A percentile compares a stretch with the other conserved stretches of the same genome.
Evolutionary conservation across 306 rosid genomes (phyloP).

Genomic region (Cicer cuneatum): DNA sequence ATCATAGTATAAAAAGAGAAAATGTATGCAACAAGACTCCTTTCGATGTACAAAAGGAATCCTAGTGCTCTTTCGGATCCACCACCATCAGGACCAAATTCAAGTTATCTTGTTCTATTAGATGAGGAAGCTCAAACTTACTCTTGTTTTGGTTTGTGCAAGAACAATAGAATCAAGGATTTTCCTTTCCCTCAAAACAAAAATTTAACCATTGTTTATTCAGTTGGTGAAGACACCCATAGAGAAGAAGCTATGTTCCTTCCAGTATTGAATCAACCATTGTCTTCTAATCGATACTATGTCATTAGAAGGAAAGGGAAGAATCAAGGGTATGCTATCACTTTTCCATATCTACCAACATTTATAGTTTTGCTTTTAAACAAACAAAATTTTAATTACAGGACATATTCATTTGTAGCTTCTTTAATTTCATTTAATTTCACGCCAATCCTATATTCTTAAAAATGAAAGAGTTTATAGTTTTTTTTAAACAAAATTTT

Average conservation of each 20-base stretch:
- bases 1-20: neutral
- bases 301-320: constrained; percentile 51
- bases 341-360: neutral
- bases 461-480: no score
- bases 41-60: constrained; percentile 31
- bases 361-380: neutral
- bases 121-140: constrained; percentile 41
- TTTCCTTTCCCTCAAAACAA: constrained; percentile 55
- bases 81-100: constrained; percentile 50
- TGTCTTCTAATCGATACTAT: constrained; percentile 58
- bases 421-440: no score
- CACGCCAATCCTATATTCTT: no score
- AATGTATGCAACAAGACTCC: constrained; percentile 52
- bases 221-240: neutral
- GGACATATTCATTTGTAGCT: no score
- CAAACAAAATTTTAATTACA: no score
- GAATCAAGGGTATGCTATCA: constrained; percentile 35
- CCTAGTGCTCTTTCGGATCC: constrained; percentile 33
- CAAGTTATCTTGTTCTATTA: constrained; percentile 43
- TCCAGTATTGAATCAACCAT: constrained; percentile 62
- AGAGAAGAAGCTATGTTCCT: neutral
- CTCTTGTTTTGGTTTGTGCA: constrained; percentile 39
- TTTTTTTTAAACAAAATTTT: no score
- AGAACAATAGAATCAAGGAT: constrained; percentile 13
- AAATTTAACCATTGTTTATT: constrained; percentile 24